Evolutionary conservation across 768 basidiomycete genomes (phyloP), one percentile per base, ranked within the genome.

Genomic region (Kwoniella bestiolae): DNA sequence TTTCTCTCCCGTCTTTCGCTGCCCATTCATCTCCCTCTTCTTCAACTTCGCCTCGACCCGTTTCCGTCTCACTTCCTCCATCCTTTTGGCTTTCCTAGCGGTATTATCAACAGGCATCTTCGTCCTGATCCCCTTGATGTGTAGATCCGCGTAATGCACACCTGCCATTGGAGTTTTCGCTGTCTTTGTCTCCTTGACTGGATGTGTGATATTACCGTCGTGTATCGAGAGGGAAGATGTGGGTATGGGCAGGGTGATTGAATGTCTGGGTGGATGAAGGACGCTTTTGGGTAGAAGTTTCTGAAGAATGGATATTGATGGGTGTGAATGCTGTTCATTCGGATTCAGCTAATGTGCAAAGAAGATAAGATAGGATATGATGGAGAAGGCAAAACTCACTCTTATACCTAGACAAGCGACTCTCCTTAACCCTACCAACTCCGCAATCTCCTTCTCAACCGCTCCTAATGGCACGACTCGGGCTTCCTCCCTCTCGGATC

Each of bases 371-470:
- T 41, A 4, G 14, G 11, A 18, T 18, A 41, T 11, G 3, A 18
- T 41, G 18, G 18, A 41, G 3, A 34, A 25, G 41, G 26, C 26
- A 23, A 3, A 18, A 72, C 79, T 73, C 58, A 80, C 78, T 26
- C 68, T 66, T n/a, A 79, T 32, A 23, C 70, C 75, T 9, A 79
- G 45, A 67, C 74, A 74, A 6, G 78, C 77, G 41, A 80, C 46
- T 35, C 79, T 64, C 44, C 79, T 52, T 57, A 80, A 52, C 11
- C 79, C 79, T 3, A 73, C 67, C 53, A 73, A 28, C 16, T 49
- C 69, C 25, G 78, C 77, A 63, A 80, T 63, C 46, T 77, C 75
- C 68, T 65, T 51, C 64, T 80, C 78, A 2, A 77, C 70, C 28
- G 62, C 66, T 0, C 72, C 70, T 0, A 79, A 65, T 5, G 79